phyloP scores from a whole-genome alignment of 2,329 filamentous ascomycete species.

The Talaromyces sp. region DNA sequence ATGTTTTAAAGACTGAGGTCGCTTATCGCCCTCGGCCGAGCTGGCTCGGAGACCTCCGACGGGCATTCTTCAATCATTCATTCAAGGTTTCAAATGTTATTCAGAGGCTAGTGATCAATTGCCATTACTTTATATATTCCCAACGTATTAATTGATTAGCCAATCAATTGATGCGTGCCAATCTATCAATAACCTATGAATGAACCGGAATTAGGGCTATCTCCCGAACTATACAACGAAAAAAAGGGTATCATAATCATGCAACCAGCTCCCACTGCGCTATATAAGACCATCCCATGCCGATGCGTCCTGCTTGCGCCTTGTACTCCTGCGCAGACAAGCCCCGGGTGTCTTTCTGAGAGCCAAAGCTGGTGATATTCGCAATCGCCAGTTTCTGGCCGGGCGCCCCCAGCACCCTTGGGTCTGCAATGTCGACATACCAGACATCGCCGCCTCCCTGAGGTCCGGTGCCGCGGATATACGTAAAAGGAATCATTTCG shows the following conservation, averaged over 20 bases:
- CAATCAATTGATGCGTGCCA: not conserved
- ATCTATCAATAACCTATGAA: not conserved
- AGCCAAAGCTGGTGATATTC: constrained; percentile 53
- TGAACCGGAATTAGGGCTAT: not conserved
- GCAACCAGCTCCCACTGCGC: constrained; percentile 51
- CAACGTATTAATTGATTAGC: not conserved
- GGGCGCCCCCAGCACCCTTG: constrained; percentile 59
- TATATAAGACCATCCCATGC: constrained; percentile 47
- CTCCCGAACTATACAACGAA: not conserved
- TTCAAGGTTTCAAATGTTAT: not conserved
- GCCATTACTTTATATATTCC: not conserved
- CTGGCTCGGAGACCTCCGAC: not conserved
- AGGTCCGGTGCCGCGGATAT: constrained; percentile 30
- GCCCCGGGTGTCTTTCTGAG: constrained; percentile 48
- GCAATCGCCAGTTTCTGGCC: constrained; percentile 65
- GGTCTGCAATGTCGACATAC: constrained; percentile 68
- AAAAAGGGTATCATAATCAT: constrained; percentile 5
- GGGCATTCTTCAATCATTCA: not conserved
- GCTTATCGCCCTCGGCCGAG: not conserved
- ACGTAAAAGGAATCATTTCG: constrained; percentile 64
- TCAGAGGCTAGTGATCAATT: not conserved
- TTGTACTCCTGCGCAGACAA: constrained; percentile 46
- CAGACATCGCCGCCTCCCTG: constrained; percentile 70
- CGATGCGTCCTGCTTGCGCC: constrained; percentile 42
- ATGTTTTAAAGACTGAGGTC: not conserved